Evolutionary conservation across 345 rosid species (phyloP), one percentile per base, ranked within the genome.

Genomic region (Moricandia moricandioides): DNA sequence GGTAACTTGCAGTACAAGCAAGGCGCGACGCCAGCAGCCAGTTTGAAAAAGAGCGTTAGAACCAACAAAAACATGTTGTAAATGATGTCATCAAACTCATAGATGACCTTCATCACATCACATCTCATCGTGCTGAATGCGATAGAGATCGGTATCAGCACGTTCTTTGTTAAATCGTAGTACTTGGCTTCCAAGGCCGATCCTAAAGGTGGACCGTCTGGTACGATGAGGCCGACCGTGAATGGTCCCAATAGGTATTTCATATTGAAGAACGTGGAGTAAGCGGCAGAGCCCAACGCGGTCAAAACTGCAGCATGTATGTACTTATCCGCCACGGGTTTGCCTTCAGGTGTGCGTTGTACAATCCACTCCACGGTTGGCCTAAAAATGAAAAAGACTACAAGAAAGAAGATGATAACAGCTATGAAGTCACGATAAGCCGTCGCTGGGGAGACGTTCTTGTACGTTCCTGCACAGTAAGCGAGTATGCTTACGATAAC

Each of bases 141-240:
- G 21, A 73, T 39, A 0, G 70, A 27, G 18, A 73, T 73, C 3
- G 77, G 77, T 37, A 73, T 9, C 11, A 73, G 55, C 0, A 55
- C 40, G 13, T 73, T 73, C 52, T 37, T n/a, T 0, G 56, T 55
- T 11, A 73, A 27, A 54, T 65, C 65, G 14, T 65, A 63, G 7
- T 26, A 73, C 43, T 65, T 65, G 10, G 45, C 58, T 26, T 73
- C 77, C 1, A 73, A 12, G 4, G 56, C 30, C 1, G 70, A 73
- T 18, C 86, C 86, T 55, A 85, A 26, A 0, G 86, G 88, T 1
- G 83, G 86, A 1, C 88, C 88, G 0, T 76, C 80, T 0, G 88
- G 88, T 4, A 85, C 58, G 0, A 77, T 71, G 13, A 83, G 21
- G 21, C 88, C 86, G 2, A 78, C n/a, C 24, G 77, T n/a, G 8